These are phyloP conservation scores for Lepidopterella palustris DNA, from an alignment of 495 filamentous ascomycete species.

Conservation along the genomic window DNA sequence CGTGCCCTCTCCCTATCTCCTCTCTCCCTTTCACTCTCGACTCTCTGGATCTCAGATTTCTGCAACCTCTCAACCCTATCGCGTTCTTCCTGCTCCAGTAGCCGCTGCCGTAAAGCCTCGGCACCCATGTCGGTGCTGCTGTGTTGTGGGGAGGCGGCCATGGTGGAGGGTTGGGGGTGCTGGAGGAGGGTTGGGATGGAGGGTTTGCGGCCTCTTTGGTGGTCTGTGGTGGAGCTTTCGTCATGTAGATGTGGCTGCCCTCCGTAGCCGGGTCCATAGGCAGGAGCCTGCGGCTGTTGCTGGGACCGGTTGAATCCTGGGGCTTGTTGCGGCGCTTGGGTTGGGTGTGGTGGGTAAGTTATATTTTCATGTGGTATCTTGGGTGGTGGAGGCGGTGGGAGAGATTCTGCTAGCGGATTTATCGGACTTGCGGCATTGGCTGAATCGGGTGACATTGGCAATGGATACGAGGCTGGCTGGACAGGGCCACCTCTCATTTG, in stretches of 20 bases:
- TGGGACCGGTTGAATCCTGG: not conserved
- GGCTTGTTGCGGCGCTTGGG: not conserved
- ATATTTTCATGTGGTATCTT: constrained; percentile 10
- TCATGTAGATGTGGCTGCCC: not conserved
- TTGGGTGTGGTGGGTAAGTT: not conserved
- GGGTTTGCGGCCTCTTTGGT: constrained; percentile 10
- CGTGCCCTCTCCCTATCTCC: constrained; percentile 18
- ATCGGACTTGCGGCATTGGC: constrained; percentile 10
- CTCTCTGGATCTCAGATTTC: constrained; percentile 12
- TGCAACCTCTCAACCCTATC: constrained; percentile 18
- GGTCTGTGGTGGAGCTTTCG: too few relatives aligned
- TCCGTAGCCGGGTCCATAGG: not conserved
- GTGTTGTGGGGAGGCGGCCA: constrained; percentile 24
- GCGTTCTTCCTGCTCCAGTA: constrained; percentile 22
- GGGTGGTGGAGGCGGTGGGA: constrained; percentile 23
- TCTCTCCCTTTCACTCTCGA: constrained; percentile 14
- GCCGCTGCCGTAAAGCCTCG: constrained; percentile 19
- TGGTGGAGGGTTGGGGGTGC: constrained; percentile 26
- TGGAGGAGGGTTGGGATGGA: constrained; percentile 16
- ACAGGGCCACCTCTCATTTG: not conserved
- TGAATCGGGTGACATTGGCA: constrained; percentile 20
- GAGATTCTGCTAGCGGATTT: constrained; percentile 8
- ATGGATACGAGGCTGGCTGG: constrained; percentile 17
- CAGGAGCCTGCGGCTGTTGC: not conserved
- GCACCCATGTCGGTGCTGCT: constrained; percentile 24